phyloP scores from a whole-genome alignment of 1,284 basidiomycete genomes.

The Meira nashicola region DNA sequence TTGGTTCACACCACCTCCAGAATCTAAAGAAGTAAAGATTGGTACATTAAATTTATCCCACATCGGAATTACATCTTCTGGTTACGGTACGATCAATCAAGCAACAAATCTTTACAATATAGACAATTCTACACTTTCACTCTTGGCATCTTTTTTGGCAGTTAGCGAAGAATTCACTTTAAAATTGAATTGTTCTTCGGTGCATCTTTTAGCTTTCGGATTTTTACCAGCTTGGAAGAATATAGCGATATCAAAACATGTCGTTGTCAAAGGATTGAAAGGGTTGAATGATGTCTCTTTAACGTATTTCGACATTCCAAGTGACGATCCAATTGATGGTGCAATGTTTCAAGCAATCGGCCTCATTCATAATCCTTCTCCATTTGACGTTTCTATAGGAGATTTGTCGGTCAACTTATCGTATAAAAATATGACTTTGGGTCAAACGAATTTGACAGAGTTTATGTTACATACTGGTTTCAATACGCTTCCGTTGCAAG shows the following conservation, averaged over 20 bases:
- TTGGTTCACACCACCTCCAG: slow-evolving; percentile 40
- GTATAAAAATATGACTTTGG: too few relatives aligned
- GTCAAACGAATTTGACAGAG: too few relatives aligned
- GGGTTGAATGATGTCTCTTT: slow-evolving; percentile 64
- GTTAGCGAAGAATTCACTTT: slow-evolving; percentile 68
- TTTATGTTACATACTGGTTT: too few relatives aligned
- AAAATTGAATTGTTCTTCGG: slow-evolving; percentile 61
- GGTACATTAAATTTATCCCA: slow-evolving; percentile 42
- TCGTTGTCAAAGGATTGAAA: slow-evolving; percentile 61
- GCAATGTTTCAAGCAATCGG: slow-evolving; percentile 65
- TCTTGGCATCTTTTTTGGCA: slow-evolving; percentile 59
- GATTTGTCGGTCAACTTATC: too few relatives aligned
- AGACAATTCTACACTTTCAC: slow-evolving; percentile 42
- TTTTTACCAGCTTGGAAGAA: slow-evolving; percentile 45
- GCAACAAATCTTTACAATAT: slow-evolving; percentile 48
- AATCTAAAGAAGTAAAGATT: slow-evolving; percentile 44
- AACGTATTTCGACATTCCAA: slow-evolving; percentile 66
- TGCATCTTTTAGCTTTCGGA: slow-evolving; percentile 64
- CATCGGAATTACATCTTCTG: slow-evolving; percentile 49
- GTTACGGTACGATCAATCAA: slow-evolving; percentile 53
- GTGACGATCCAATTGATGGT: slow-evolving; percentile 66
- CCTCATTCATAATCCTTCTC: slow-evolving; percentile 65
- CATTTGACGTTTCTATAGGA: slow-evolving; percentile 70
- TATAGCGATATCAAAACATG: slow-evolving; percentile 34
- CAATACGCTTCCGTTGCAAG: too few relatives aligned